These are phyloP conservation scores for Talaromyces sp. DNA, from an alignment of 2,329 filamentous ascomycete species.

Conservation along the genomic window DNA sequence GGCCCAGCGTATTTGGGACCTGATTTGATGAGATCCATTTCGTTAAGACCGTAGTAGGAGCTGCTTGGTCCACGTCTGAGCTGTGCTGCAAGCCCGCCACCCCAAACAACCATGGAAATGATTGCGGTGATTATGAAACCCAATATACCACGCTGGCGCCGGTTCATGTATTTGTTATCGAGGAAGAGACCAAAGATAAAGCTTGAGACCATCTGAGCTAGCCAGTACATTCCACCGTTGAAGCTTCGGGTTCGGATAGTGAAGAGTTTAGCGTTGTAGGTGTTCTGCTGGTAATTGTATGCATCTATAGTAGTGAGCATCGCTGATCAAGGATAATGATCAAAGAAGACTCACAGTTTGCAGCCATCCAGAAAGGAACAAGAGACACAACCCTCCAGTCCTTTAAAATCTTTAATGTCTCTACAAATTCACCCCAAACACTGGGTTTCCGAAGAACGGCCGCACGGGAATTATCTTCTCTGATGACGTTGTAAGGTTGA, in stretches of 20 bases:
- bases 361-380: conserved; percentile 37
- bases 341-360: conserved; percentile 46
- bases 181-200: conserved; percentile 37
- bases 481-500: conserved; percentile 38
- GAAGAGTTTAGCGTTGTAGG: conserved; percentile 52
- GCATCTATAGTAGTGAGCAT: conserved; percentile 46
- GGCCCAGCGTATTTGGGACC: conserved; percentile 56
- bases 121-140: conserved; percentile 50
- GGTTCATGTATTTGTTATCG: conserved; percentile 43
- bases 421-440: not conserved
- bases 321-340: conserved; percentile 40
- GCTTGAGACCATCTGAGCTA: conserved; percentile 51
- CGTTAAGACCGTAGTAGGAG: conserved; percentile 32
- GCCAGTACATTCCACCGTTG: conserved; percentile 52
- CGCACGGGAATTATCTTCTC: not conserved
- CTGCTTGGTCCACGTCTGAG: conserved; percentile 35
- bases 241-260: conserved; percentile 52
- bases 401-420: conserved; percentile 34
- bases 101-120: conserved; percentile 54
- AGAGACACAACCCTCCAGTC: conserved; percentile 30
- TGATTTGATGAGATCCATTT: conserved; percentile 48
- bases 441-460: not conserved
- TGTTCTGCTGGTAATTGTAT: conserved; percentile 54
- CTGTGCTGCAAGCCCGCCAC: conserved; percentile 66
- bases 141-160: conserved; percentile 48